These are phyloP conservation scores for Chrysoporthe puriensis DNA, from an alignment of 2,329 filamentous ascomycete genomes.

Conservation along the genomic window DNA sequence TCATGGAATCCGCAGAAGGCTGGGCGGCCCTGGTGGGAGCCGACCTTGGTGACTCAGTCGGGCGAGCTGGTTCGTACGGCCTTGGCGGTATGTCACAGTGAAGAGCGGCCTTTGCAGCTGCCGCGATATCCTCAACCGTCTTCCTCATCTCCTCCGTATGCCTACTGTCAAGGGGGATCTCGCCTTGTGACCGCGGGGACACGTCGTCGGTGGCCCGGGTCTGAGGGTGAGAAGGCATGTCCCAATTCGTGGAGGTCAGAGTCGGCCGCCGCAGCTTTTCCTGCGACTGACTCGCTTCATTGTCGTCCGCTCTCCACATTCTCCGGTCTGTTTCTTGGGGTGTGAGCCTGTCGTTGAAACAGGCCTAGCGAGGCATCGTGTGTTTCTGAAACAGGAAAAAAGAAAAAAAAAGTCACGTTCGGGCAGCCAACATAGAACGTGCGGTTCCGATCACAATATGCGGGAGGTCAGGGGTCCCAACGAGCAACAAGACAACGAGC, in stretches of 20 bases:
- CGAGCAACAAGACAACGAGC: neutral
- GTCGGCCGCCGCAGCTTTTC: conserved; percentile 15
- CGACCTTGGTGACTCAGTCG: neutral
- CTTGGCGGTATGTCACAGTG: conserved; percentile 11
- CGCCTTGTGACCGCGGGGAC: conserved; percentile 25
- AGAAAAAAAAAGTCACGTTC: neutral
- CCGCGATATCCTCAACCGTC: conserved; percentile 17
- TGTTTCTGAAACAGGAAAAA: neutral
- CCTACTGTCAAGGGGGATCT: conserved; percentile 17
- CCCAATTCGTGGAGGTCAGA: conserved; percentile 21
- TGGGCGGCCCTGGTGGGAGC: neutral
- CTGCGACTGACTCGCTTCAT: conserved; percentile 13
- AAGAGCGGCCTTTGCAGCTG: conserved; percentile 11
- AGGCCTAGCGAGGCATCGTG: conserved; percentile 19
- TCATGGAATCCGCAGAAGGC: conserved; percentile 14
- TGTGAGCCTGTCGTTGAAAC: neutral
- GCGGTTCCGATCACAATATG: neutral
- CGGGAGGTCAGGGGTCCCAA: neutral
- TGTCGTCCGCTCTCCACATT: conserved; percentile 24
- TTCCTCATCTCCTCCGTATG: conserved; percentile 24
- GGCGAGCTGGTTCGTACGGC: neutral
- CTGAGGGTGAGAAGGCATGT: neutral
- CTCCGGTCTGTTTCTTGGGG: conserved; percentile 2
- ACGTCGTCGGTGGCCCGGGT: conserved; percentile 18
- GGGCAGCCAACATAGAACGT: neutral